A percentile compares a stretch with the other conserved stretches of the same genome.
phyloP scores from a whole-genome alignment of 306 rosid species.

The Quercus aquifolioides region DNA sequence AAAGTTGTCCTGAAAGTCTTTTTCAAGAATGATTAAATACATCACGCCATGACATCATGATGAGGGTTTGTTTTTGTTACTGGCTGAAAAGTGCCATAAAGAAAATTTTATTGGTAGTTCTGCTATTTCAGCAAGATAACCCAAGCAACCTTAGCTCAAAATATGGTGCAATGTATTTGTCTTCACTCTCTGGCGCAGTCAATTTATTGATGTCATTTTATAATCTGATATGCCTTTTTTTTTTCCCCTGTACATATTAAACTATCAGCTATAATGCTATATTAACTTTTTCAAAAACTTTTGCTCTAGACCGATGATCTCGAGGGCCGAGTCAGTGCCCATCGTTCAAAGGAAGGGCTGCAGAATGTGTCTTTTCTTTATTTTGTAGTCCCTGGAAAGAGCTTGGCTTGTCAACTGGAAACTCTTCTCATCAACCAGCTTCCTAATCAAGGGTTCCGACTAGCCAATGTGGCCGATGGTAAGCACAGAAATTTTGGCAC shows the following conservation, averaged over 20 bases:
- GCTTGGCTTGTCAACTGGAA: constrained; percentile 89
- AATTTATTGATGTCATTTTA: neutral
- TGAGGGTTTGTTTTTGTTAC: no score
- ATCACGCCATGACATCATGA: neutral
- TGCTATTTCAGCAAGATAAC: neutral
- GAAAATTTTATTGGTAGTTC: neutral
- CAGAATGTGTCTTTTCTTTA: constrained; percentile 60
- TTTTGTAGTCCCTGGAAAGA: constrained; percentile 68
- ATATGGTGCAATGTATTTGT: neutral
- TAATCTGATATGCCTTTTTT: neutral
- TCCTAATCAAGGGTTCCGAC: constrained; percentile 61
- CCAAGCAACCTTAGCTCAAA: neutral
- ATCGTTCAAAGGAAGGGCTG: constrained; percentile 77
- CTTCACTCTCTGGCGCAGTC: neutral
- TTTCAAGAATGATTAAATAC: neutral
- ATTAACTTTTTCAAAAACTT: neutral
- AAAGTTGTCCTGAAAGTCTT: neutral
- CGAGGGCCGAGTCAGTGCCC: constrained; percentile 61
- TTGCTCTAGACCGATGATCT: constrained; percentile 72
- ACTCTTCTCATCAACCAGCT: constrained; percentile 92
- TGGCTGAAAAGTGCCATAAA: no score
- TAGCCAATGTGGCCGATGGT: constrained; percentile 75
- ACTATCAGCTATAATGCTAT: neutral
- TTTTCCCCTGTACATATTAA: neutral
- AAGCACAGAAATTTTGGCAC: constrained; percentile 90